Evolutionary conservation across 495 filamentous ascomycete genomes (phyloP), one percentile per base, ranked within the genome.

Genomic region (Staphylotrichum longicolle): DNA sequence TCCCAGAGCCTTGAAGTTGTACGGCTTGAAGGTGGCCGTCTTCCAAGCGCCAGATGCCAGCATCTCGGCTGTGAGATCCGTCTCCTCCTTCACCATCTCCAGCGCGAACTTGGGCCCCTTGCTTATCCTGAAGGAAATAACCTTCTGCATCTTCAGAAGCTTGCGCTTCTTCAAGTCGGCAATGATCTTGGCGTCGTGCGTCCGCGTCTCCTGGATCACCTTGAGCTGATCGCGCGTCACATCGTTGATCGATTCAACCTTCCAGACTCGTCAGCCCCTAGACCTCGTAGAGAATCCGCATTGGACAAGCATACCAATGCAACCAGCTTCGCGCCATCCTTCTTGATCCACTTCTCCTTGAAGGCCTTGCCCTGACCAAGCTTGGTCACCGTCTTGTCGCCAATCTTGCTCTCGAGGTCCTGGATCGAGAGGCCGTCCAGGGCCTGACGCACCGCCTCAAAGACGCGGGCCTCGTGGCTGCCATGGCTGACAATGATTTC

Each of bases 321-420:
- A 9, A 70, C 66, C 48, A 69, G 59, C 58, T 71, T 71, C 7
- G 80, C 71, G 61, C 77, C 80, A 39, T 89, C 88, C 69, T 87
- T 86, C 61, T 89, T 92, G 62, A 98, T 93, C 94, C 94, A 98
- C 69, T 91, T 92, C 70, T 89, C 87, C 81, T 92, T 96, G 79
- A 98, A 93, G 47, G 94, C 94, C 76, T 91, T 96, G 56, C 92
- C 91, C 72, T 93, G 90, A n/a, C 94, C 94, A 48, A 97, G 78
- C 74, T 92, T 96, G 59, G 89, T 87, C 52, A 86, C 85, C n/a
- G 86, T 88, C 75, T 90, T 88, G 66, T 91, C 91, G 49, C 95
- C 90, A 65, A 91, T 83, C 11, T 77, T 81, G 68, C 77, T 78
- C 75, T 85, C 82, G 62, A 96, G 77, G 61, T 97, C 92, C 63